These are phyloP conservation scores for Papiliotrema fonsecae DNA, from an alignment of 1,284 basidiomycete genomes.

Conservation along the genomic window DNA sequence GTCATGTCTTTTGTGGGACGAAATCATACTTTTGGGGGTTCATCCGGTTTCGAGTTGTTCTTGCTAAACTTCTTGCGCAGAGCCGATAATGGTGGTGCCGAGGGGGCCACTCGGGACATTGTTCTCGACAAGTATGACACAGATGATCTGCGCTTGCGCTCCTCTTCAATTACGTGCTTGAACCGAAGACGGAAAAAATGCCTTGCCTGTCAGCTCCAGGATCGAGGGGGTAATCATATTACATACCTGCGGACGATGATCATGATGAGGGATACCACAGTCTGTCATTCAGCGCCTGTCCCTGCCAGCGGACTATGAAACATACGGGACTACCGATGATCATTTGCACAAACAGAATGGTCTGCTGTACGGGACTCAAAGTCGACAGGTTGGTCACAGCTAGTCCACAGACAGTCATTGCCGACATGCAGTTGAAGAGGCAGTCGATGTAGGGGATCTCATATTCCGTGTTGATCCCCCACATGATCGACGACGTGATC, in stretches of 20 bases:
- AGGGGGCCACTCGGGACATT: slow-evolving; percentile 24
- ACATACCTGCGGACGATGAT: slow-evolving; percentile 42
- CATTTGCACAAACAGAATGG: slow-evolving; percentile 49
- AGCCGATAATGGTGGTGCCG: slow-evolving; percentile 20
- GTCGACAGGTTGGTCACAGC: slow-evolving; percentile 50
- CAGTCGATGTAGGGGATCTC: slow-evolving; percentile 52
- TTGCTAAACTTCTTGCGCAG: slow-evolving; percentile 29
- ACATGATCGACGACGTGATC: slow-evolving; percentile 51
- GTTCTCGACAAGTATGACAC: slow-evolving; percentile 31
- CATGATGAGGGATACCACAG: slow-evolving; percentile 47
- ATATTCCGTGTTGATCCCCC: slow-evolving; percentile 37
- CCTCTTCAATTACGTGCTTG: slow-evolving; percentile 59
- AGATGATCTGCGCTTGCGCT: slow-evolving; percentile 38
- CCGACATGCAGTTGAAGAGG: slow-evolving; percentile 51
- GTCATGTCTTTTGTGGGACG: not conserved
- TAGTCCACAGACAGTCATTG: slow-evolving; percentile 54
- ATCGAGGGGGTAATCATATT: not conserved
- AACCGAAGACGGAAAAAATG: slow-evolving; percentile 72
- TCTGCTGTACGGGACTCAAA: slow-evolving; percentile 51
- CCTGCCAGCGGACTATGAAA: slow-evolving; percentile 2
- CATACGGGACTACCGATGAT: slow-evolving; percentile 44
- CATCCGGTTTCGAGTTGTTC: not conserved
- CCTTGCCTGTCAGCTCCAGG: slow-evolving; percentile 46
- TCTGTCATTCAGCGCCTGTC: slow-evolving; percentile 1
- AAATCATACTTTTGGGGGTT: too few species aligned